Base-by-base conservation (phyloP, 345 rosid genomes). In the sweet orange (Citrus sinensis) region DNA sequence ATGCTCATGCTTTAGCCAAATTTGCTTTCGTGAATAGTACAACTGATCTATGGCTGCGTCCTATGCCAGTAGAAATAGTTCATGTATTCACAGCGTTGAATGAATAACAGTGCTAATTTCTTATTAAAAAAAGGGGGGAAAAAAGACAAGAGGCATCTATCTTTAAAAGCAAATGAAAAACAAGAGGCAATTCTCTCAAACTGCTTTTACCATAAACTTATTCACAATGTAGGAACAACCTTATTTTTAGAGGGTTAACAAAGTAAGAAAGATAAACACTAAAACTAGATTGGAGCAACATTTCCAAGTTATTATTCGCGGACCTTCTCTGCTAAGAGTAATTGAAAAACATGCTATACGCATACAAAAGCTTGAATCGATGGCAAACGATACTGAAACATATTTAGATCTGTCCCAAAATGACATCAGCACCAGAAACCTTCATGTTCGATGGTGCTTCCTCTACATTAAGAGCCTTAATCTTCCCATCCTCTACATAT, bases 361-460 rank as follows among this genome's bases (percentile, higher is more conserved):
- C 24, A 9, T 34, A 61, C 14, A 46, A 11, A n/a, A 42, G 37
- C 37, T 19, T 19, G 55, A 40, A 14, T 49, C 35, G 6, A 66
- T 5, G 0, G 49, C 9, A 75, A 63, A 49, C 1, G 65, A 39
- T 32, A 10, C 56, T 22, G 13, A 25, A 66, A 37, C 55, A 58
- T 70, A 70, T 10, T 87, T 71, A 93, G 69, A 93, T 93, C 82
- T 93, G 96, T 76, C 88, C 92, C 87, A 95, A 80, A 34, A 95
- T 91, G 59, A 89, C 90, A 68, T 95, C 94, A 0, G 85, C 98
- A 8, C 96, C 93, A 0, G 98, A 80, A 74, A 95, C 98, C 86
- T 91, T 93, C 87, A 92, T 89, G 68, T 92, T 97, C 8, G 98
- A 93, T 19, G 96, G 99, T 73, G 89, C 94, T 76, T 85, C 94